Base-by-base conservation (phyloP, 306 rosid species). In the Albizia julibrissin region DNA sequence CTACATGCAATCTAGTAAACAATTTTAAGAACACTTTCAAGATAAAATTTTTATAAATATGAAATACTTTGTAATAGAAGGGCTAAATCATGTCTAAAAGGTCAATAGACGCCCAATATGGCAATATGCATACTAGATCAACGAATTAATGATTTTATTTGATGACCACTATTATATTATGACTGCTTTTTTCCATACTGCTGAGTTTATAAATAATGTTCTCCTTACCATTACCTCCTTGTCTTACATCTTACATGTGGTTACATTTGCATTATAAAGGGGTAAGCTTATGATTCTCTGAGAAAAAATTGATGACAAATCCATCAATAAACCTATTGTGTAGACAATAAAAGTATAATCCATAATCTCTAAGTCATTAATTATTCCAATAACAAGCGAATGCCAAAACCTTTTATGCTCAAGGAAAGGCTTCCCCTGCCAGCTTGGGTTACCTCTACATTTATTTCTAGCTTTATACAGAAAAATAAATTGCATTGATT, bases 371-470 rank as follows among this genome's bases (percentile, higher is more conserved):
- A 50, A 29, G 29, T 16, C 29, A 31, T 54, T 54, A 11, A 50
- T 49, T 49, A 67, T 37, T 79, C 24, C n/a, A 79, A 40, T 79
- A 72, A 33, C 78, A 76, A 80, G 62, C 54, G 68, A 58, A 67
- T 76, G 46, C 84, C 79, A 76, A 66, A 12, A 75, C 50, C 82
- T 72, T 29, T 56, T 44, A 85, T 50, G 77, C 49, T 66, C 64
- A 73, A 27, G 77, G 82, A 80, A 82, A 83, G 11, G 84, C 71
- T 65, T 82, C 80, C 33, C 66, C 59, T 34, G 80, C 88, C 82
- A 68, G 84, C 75, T 82, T 42, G 86, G 91, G 80, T 40, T 79
- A 88, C 84, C 72, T 52, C 82, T 11, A 76, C n/a, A 79, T 44
- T 75, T 83, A 71, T 80, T 74, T 79, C 76, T 29, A 29, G 31